Percentiles rank a stretch among this genome's conserved stretches.
phyloP scores from a whole-genome alignment of 192 early-diverging fungal genomes.

The Gamsiella multidivaricata region DNA sequence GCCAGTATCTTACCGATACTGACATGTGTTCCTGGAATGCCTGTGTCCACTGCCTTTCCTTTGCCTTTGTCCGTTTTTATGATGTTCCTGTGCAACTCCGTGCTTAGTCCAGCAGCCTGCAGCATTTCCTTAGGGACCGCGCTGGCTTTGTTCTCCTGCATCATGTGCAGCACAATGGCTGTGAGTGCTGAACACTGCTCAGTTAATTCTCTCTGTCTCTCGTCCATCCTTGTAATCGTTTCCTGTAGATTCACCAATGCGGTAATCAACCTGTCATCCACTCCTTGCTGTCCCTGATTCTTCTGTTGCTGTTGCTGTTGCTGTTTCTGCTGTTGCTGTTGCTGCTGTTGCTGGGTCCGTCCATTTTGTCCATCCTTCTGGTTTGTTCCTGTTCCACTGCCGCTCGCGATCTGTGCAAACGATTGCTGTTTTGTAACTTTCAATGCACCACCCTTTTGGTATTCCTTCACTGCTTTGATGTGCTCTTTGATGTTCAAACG shows the following conservation, averaged over 20 bases:
- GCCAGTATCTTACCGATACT: too few species aligned
- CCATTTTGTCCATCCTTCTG: background rate
- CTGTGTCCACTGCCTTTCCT: too few species aligned
- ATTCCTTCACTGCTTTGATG: constrained; percentile 13
- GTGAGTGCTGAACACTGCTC: background rate
- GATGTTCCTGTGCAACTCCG: background rate
- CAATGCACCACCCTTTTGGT: constrained; percentile 6
- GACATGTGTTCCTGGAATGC: too few species aligned
- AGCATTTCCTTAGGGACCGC: background rate
- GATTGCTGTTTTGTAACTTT: background rate
- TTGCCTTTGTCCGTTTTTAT: background rate
- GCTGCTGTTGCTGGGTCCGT: background rate
- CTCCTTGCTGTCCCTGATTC: background rate
- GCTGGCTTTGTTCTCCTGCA: background rate
- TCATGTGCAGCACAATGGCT: background rate
- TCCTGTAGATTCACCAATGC: background rate
- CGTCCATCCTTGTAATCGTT: background rate
- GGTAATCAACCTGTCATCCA: background rate
- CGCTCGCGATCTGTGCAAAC: background rate
- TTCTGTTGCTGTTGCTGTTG: background rate
- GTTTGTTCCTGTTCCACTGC: background rate
- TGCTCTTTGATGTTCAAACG: background rate
- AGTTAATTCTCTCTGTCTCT: background rate
- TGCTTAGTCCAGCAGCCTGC: constrained; percentile 3
- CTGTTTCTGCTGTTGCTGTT: background rate